Evolutionary conservation across 441 rosid genomes (phyloP), one percentile per base, ranked within the genome.

Genomic region (Mallotus japonicus): DNA sequence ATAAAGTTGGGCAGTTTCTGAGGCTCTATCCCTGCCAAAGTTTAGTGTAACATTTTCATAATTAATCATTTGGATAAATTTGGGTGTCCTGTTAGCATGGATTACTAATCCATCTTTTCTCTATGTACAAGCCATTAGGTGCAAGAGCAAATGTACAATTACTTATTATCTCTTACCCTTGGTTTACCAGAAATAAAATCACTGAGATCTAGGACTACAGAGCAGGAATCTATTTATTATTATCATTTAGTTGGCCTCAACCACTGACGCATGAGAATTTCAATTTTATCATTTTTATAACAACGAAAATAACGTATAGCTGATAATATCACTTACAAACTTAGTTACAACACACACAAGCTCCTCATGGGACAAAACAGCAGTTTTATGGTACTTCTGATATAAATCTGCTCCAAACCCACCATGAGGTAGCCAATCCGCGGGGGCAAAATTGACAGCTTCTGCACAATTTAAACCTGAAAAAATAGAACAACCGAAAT

Each of bases 381-480:
- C 87, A 71, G 95, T 82, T 83, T 92, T 95, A 62, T 79, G 98
- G 86, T 92, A 95, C 62, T 67, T 79, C 79, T 87, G 89, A 87
- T 95, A 95, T 60, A 90, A 89, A 82, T 91, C 88, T 8, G 96
- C 90, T 67, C 95, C 90, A 76, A 80, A 85, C 42, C 97, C 93
- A 77, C 99, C 99, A 82, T 92, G 87, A 57, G 99, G 99, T 75
- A 95, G 84, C 99, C 99, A 95, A 76, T 92, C 99, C 80, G 97
- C 96, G 66, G 99, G 96, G 66, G 98, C 97, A 83, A 95, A 95
- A 83, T 95, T 95, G 74, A 95, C 99, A 57, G 99, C 98, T 86
- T 94, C 97, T 17, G 97, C 97, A 76, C 93, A 92, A 79, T 95
- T 95, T 75, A 95, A 84, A 85, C 99, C 98, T 95, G 84, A 67